Base-by-base conservation (phyloP, 345 rosid species). In the Aquilaria yunnanensis region DNA sequence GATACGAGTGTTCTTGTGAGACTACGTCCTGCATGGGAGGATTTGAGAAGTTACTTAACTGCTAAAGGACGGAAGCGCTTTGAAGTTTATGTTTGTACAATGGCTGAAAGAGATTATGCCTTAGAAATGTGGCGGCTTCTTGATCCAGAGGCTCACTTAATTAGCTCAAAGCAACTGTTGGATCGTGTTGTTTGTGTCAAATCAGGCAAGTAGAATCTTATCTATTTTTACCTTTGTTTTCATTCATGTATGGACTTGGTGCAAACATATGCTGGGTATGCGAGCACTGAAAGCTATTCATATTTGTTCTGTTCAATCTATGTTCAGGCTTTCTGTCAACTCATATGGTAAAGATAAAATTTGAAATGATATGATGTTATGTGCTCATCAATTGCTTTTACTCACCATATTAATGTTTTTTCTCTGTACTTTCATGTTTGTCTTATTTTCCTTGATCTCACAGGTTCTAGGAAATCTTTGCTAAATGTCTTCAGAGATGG, bases 81-180 rank as follows among this genome's bases (percentile, higher is more conserved):
- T 74, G 96, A 91, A 80, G 99, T 95, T 65, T 91, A 91, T 75
- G 99, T 95, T 60, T 95, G 99, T 72, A 95, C 99, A 9, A 95
- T 95, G 99, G 99, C 99, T 63, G 99, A 95, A 81, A 81, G 96
- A 71, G 96, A 95, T 77, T 95, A 91, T 87, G 99, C 99, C 63
- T 81, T 95, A 48, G 99, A 95, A 78, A 95, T 95, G 83, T 91
- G 99, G 99, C 87, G 99, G 82, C 93, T 91, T 72, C 97, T 91
- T 79, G 99, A 91, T 72, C 97, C 96, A 2, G 96, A 80, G 72
- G 78, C 90, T 34, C 89, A 81, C 69, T 68, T 95, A 62, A 95
- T 95, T 64, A 76, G 73, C 69, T 72, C 85, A 67, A 87, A 77
- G 71, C 87, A 95, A 74, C 97, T 88, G 53, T 71, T 43, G 64